A percentile compares a stretch with the other conserved stretches of the same genome.
phyloP scores from a whole-genome alignment of 208 protist genomes.

The Eutreptiella sp. region DNA sequence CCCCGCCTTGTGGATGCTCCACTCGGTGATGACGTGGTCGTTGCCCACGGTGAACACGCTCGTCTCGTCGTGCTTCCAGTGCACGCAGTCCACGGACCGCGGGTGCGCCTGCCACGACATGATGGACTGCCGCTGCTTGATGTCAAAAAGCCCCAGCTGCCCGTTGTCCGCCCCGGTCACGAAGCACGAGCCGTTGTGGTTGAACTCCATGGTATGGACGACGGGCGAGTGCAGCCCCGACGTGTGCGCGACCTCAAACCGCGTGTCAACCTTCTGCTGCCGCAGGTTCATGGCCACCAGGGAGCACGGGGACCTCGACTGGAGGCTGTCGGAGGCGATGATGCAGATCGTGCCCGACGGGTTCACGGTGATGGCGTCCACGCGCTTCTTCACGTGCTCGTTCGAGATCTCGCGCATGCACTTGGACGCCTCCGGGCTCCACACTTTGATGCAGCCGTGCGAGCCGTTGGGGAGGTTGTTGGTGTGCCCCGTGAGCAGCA shows the following conservation, averaged over 20 bases:
- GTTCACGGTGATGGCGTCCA: no score
- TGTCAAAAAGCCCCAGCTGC: conserved; percentile 1
- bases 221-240: no score
- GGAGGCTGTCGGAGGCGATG: no score
- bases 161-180: background rate
- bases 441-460: no score
- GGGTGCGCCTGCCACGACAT: conserved; percentile 25
- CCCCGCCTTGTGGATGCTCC: background rate
- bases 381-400: no score
- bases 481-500: no score
- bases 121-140: background rate
- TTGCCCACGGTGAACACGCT: conserved; percentile 8
- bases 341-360: no score
- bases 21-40: conserved; percentile 5
- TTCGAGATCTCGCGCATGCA: no score
- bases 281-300: no score
- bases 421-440: no score
- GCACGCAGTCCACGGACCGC: background rate
- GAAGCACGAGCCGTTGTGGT: conserved; percentile 8
- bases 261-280: background rate
- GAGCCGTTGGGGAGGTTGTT: no score
- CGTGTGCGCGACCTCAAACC: background rate
- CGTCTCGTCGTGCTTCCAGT: conserved; percentile 28
- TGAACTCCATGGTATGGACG: conserved; percentile 14
- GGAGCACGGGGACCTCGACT: no score